Evolutionary conservation across 768 basidiomycete genomes (phyloP).

Genomic region (Collybia sordida): DNA sequence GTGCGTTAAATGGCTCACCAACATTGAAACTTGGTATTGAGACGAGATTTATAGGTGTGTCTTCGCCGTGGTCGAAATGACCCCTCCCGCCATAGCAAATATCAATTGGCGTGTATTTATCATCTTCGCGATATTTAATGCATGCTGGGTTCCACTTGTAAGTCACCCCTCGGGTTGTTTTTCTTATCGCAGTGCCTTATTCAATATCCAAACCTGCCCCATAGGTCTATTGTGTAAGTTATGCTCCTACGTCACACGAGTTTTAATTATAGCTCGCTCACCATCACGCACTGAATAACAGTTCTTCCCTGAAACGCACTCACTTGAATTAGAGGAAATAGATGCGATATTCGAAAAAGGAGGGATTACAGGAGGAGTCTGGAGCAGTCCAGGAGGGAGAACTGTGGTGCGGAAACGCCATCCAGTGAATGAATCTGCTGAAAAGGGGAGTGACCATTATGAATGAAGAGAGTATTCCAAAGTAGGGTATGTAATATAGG

Average conservation of each 20-base stretch:
- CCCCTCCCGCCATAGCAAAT: constrained; percentile 41
- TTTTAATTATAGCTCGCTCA: neutral
- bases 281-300: neutral
- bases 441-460: neutral
- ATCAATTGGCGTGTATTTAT: constrained; percentile 44
- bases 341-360: constrained; percentile 41
- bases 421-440: neutral
- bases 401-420: constrained; percentile 22
- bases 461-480: no score
- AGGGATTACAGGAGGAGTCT: constrained; percentile 40
- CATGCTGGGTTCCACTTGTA: constrained; percentile 40
- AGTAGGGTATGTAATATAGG: no score
- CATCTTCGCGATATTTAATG: constrained; percentile 45
- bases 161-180: constrained; percentile 12
- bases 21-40: neutral
- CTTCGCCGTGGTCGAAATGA: constrained; percentile 42
- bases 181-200: no score
- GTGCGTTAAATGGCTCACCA: constrained; percentile 10
- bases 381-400: constrained; percentile 30
- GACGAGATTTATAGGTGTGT: constrained; percentile 20
- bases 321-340: constrained; percentile 37
- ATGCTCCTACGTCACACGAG: neutral
- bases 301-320: constrained; percentile 36
- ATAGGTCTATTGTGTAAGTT: constrained; percentile 14
- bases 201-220: no score